Conservation (phyloP, 192 early-diverging fungal species). For the Podila verticillata region DNA sequence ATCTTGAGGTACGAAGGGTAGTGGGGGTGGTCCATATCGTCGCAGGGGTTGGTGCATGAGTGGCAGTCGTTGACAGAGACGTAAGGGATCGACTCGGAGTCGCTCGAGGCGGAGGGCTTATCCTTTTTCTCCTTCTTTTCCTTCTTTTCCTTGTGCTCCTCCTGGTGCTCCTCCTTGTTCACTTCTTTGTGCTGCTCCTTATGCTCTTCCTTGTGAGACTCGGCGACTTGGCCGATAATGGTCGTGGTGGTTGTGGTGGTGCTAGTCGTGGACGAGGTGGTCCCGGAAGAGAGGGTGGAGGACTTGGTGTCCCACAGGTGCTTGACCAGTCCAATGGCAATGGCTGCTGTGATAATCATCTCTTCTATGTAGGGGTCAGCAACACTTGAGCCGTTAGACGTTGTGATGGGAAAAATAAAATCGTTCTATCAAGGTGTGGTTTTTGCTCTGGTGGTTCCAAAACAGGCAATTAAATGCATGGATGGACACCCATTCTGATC, state of each 20-base stretch:
- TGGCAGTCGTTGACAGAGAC: slow-evolving; percentile 44
- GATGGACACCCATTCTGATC: too few species aligned
- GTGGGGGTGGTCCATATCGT: slow-evolving; percentile 49
- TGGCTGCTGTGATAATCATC: slow-evolving; percentile 50
- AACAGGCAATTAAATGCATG: too few species aligned
- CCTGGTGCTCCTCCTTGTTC: slow-evolving; percentile 4
- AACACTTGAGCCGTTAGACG: not conserved
- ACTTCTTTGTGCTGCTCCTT: not conserved
- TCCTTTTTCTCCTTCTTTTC: slow-evolving; percentile 15
- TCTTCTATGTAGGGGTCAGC: not conserved
- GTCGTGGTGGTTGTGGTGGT: not conserved
- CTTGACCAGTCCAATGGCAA: slow-evolving; percentile 29
- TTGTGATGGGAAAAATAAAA: not conserved
- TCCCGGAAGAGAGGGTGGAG: not conserved
- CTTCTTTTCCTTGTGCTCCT: slow-evolving; percentile 3
- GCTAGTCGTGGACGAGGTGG: not conserved
- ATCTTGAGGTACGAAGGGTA: slow-evolving; percentile 65
- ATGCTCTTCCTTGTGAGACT: not conserved
- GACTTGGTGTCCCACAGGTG: slow-evolving; percentile 14
- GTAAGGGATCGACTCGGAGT: slow-evolving; percentile 23
- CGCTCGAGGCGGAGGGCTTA: slow-evolving; percentile 6
- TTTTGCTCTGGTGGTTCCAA: too few species aligned
- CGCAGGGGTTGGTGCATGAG: slow-evolving; percentile 56
- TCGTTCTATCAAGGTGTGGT: too few species aligned
- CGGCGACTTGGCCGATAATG: too few species aligned